Base-by-base conservation (phyloP, 495 filamentous ascomycete genomes). In the Rostrohypoxylon terebratum region DNA sequence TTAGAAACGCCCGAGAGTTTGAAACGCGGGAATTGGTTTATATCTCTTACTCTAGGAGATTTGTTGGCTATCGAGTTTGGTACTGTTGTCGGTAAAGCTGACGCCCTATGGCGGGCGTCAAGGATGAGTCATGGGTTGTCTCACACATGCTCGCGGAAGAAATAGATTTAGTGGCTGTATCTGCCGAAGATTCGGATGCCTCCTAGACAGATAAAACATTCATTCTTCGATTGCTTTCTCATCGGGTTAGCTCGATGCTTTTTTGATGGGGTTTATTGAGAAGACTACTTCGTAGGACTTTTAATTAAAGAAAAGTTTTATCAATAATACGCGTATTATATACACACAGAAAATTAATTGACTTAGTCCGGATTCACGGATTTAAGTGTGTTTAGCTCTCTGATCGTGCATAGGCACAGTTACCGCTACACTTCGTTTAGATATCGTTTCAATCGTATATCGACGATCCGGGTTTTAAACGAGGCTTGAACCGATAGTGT, bases 271-370 rank as follows among this genome's bases (percentile, higher is more conserved):
- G 16, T n/a, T 6, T 6, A 18, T 18, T 45, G 4, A 13, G 18
- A 45, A 45, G 42, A 13, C 42, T 20, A n/a, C n/a, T n/a, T n/a
- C n/a, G n/a, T n/a, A 45, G n/a, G 42, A 16, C 0, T 20, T 45
- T 16, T 9, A 20, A 45, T 45, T 45, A 45, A 45, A 18, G 6
- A 45, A 18, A 20, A 13, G 16, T 45, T 45, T 45, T 20, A 18
- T 45, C 42, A 20, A 44, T 44, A 20, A 45, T 45, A 18, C 42
- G 42, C n/a, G 42, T 45, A 45, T 45, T 45, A 45, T 45, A 45
- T 20, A 14, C 38, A 11, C 5, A 2, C 1, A n/a, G 28, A 28
- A 28, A 28, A 3, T 28, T 4, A 28, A 28, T 28, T 28, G 28
- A 28, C 28, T 28, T 28, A 28, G 28, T n/a, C 28, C 28, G 6